Conservation (phyloP, 257 asterid species). For the Leptodermis oblonga region DNA sequence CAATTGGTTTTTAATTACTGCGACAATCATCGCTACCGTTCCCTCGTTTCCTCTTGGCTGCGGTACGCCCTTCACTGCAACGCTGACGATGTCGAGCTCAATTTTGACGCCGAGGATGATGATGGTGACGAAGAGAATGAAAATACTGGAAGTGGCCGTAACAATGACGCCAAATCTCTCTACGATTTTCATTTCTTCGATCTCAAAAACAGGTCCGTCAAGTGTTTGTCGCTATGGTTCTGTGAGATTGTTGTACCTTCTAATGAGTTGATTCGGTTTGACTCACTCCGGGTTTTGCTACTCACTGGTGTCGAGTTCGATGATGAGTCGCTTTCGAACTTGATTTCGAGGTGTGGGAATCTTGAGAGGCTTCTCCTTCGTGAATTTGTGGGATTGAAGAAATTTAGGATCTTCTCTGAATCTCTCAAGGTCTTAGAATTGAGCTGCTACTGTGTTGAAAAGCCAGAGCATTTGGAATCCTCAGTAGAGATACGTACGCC, state of each 20-base stretch:
- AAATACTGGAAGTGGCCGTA: too few relatives aligned
- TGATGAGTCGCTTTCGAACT: neutral
- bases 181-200: neutral
- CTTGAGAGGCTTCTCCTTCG: neutral
- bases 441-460: neutral
- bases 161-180: neutral
- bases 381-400: neutral
- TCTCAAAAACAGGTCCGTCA: neutral
- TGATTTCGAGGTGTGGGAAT: neutral
- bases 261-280: neutral
- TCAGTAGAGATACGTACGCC: constrained; percentile 7
- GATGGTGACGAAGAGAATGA: too few relatives aligned
- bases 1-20: neutral
- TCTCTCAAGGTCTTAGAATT: neutral
- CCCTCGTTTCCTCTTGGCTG: neutral
- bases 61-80: constrained; percentile 3
- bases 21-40: neutral
- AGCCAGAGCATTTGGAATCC: neutral
- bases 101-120: neutral
- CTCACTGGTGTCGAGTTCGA: neutral
- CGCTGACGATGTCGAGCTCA: neutral
- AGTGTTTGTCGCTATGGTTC: neutral
- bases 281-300: neutral
- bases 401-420: neutral
- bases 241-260: neutral